Conservation (phyloP, 441 rosid genomes). For the Erysimum pusillum region DNA sequence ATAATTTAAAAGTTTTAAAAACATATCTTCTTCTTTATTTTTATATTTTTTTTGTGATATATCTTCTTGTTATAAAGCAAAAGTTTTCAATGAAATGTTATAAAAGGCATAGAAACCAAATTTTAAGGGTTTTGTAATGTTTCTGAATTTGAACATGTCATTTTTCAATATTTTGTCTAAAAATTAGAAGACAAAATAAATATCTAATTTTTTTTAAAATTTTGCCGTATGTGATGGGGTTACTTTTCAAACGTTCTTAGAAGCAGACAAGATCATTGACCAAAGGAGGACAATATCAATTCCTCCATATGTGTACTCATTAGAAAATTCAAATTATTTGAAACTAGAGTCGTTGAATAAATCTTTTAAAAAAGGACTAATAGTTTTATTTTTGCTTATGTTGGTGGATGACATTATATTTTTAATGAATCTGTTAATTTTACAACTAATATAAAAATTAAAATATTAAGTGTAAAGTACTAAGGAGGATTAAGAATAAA, state of each 20-base stretch:
- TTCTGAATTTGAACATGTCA: not conserved
- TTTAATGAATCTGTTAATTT: not conserved
- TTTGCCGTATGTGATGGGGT: slow-evolving; percentile 1
- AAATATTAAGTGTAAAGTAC: not conserved
- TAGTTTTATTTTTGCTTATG: not conserved
- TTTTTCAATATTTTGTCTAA: not conserved
- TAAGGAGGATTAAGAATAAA: not conserved
- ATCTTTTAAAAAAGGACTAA: not conserved
- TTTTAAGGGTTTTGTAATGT: not conserved
- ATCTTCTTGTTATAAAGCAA: not conserved
- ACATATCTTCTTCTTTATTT: too few species aligned
- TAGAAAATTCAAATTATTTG: slow-evolving; percentile 37
- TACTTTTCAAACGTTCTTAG: slow-evolving; percentile 45
- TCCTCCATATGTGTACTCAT: slow-evolving; percentile 12
- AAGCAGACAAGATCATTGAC: slow-evolving; percentile 42
- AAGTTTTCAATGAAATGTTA: not conserved
- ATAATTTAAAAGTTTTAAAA: not conserved
- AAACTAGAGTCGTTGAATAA: slow-evolving; percentile 13
- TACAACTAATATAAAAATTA: not conserved
- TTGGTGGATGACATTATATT: not conserved
- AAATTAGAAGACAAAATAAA: not conserved
- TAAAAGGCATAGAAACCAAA: not conserved
- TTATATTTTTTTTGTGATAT: too few species aligned
- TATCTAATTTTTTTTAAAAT: not conserved
- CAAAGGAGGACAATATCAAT: slow-evolving; percentile 39